phyloP scores from a whole-genome alignment of 139 green algal species.

The Gonium pectorale region DNA sequence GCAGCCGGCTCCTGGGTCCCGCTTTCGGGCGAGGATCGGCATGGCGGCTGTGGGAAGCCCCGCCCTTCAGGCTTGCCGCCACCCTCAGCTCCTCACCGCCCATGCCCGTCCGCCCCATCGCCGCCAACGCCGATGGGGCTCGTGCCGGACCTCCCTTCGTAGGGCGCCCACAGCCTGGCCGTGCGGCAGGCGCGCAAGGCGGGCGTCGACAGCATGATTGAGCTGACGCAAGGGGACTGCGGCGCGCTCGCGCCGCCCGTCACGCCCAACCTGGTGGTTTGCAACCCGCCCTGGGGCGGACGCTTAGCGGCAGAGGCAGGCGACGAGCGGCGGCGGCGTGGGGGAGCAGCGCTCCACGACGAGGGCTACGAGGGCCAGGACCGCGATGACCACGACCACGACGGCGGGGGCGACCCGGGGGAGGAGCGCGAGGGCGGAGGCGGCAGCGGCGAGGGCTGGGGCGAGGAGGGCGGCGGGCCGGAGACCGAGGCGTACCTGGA shows the following conservation, averaged over 20 bases:
- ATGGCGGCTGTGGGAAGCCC: no score
- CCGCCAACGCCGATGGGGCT: no score
- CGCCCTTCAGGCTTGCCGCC: no score
- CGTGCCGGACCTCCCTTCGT: no score
- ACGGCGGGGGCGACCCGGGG: neutral
- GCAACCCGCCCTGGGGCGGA: slow-evolving; percentile 93
- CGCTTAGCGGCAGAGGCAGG: slow-evolving; percentile 52
- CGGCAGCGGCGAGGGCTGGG: neutral
- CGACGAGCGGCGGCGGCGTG: neutral
- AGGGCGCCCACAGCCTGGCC: slow-evolving; percentile 73
- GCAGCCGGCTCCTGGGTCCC: no score
- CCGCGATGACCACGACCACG: neutral
- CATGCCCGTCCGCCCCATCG: no score
- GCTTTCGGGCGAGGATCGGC: no score
- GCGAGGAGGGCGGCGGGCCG: neutral
- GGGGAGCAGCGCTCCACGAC: no score
- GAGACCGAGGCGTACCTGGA: slow-evolving; percentile 33
- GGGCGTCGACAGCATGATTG: slow-evolving; percentile 54
- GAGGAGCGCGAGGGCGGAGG: neutral
- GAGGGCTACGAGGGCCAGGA: neutral
- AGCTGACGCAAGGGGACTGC: slow-evolving; percentile 61
- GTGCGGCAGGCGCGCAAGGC: slow-evolving; percentile 54
- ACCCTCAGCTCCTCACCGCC: no score
- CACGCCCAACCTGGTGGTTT: slow-evolving; percentile 77
- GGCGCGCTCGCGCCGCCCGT: slow-evolving; percentile 53